A percentile compares a stretch with the other conserved stretches of the same genome.
Conservation (phyloP, 805 yeast species). For the Teunomyces barrocoloradensis region DNA sequence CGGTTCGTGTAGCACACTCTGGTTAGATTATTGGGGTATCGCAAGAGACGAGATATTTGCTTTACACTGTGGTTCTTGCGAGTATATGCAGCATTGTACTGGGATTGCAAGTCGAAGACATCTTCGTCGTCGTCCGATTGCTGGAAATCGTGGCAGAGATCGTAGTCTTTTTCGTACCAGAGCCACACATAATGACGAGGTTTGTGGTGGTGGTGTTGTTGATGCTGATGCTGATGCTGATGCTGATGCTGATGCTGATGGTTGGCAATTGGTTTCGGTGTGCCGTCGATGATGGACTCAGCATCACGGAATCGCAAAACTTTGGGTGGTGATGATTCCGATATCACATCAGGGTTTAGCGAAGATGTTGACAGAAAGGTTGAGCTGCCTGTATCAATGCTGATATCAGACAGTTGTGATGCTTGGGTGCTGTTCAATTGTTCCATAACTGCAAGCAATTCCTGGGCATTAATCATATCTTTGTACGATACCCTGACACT, state of each 20-base stretch:
- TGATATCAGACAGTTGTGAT: constrained; percentile 9
- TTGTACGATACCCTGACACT: constrained; percentile 19
- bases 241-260: constrained; percentile 1
- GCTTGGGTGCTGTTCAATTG: constrained; percentile 7
- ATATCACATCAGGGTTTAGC: constrained; percentile 4
- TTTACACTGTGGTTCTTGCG: constrained; percentile 17
- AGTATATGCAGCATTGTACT: not conserved
- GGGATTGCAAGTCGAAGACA: constrained; percentile 3
- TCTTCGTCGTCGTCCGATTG: constrained; percentile 16
- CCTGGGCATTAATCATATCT: constrained; percentile 18
- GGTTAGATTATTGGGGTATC: constrained; percentile 8
- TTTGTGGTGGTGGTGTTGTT: not conserved
- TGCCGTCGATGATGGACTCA: constrained; percentile 14
- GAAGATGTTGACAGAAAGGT: constrained; percentile 4
- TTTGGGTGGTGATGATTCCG: not conserved
- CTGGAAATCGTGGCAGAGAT: constrained; percentile 17
- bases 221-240: no score
- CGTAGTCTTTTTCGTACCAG: constrained; percentile 30
- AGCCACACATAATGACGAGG: constrained; percentile 26
- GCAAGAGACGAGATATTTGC: constrained; percentile 21
- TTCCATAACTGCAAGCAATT: constrained; percentile 16
- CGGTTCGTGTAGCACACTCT: constrained; percentile 27
- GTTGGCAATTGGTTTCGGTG: not conserved
- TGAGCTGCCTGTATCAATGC: constrained; percentile 10
- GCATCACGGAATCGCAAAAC: constrained; percentile 15